Percentiles rank a stretch among this genome's conserved stretches.
Conservation (phyloP, 768 basidiomycete genomes). For the Panaeolus cyanescens region DNA sequence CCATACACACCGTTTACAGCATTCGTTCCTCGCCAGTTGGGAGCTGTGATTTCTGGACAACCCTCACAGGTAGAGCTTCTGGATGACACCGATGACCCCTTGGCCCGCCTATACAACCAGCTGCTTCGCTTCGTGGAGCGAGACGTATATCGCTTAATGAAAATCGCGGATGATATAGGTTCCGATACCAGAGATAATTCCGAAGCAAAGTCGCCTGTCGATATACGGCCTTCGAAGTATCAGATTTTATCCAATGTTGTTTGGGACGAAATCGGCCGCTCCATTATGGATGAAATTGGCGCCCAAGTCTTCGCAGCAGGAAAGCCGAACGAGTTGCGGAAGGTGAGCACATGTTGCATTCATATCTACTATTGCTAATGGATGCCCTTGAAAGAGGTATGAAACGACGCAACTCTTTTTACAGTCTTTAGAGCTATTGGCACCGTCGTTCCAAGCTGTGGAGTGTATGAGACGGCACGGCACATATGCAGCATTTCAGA, state of each 20-base stretch:
- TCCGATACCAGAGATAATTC: neutral
- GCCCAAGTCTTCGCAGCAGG: constrained; percentile 87
- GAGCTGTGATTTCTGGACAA: constrained; percentile 33
- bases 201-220: constrained; percentile 40
- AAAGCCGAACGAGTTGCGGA: constrained; percentile 85
- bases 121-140: constrained; percentile 80
- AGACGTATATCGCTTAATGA: constrained; percentile 75
- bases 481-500: constrained; percentile 70
- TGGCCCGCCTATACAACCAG: constrained; percentile 80
- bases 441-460: constrained; percentile 73
- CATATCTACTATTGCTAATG: neutral
- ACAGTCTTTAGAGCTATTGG: constrained; percentile 76
- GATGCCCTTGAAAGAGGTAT: constrained; percentile 60
- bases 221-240: constrained; percentile 40
- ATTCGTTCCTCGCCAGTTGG: constrained; percentile 51
- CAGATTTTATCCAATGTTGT: constrained; percentile 87
- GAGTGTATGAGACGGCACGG: constrained; percentile 73
- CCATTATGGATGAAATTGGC: constrained; percentile 87
- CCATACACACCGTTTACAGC: constrained; percentile 57
- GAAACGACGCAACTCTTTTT: constrained; percentile 84
- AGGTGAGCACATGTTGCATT: constrained; percentile 47
- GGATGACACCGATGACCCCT: constrained; percentile 65
- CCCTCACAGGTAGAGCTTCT: constrained; percentile 44
- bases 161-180: constrained; percentile 69
- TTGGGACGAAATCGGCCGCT: constrained; percentile 81